These are phyloP conservation scores for Neurospora sp. DNA, from an alignment of 495 filamentous ascomycete genomes.

Conservation along the genomic window DNA sequence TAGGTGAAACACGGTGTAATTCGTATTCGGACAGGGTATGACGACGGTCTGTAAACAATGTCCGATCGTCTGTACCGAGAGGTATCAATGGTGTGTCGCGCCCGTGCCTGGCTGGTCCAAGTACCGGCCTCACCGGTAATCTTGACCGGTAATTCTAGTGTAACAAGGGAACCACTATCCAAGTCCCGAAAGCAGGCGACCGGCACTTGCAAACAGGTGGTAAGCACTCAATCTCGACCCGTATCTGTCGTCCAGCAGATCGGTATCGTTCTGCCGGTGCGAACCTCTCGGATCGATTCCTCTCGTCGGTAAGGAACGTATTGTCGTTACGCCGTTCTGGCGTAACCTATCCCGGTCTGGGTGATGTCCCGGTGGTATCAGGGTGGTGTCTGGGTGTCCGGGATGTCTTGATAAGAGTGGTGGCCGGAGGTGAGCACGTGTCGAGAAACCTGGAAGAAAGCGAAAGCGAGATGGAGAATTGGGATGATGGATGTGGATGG, in stretches of 20 bases:
- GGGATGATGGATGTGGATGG: neutral
- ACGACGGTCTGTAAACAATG: neutral
- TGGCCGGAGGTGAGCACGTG: neutral
- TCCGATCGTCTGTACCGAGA: neutral
- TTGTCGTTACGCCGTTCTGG: neutral
- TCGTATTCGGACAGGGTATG: neutral
- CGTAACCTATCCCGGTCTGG: neutral
- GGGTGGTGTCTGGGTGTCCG: neutral
- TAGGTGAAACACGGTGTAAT: neutral
- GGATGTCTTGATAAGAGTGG: neutral
- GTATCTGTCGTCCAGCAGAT: neutral
- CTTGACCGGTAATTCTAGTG: neutral
- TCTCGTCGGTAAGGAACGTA: neutral
- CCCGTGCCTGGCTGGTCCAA: neutral
- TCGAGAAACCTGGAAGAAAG: neutral
- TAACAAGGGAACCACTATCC: neutral
- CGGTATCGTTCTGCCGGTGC: neutral
- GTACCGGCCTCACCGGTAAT: neutral
- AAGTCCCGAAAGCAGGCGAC: neutral
- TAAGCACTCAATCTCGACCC: neutral
- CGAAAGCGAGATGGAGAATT: slow-evolving; percentile 5
- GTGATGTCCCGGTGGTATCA: neutral
- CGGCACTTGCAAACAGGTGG: neutral
- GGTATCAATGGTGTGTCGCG: neutral
- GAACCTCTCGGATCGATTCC: neutral